These are phyloP conservation scores for Aspergillus ostianus DNA, from an alignment of 495 filamentous ascomycete species.

Conservation along the genomic window DNA sequence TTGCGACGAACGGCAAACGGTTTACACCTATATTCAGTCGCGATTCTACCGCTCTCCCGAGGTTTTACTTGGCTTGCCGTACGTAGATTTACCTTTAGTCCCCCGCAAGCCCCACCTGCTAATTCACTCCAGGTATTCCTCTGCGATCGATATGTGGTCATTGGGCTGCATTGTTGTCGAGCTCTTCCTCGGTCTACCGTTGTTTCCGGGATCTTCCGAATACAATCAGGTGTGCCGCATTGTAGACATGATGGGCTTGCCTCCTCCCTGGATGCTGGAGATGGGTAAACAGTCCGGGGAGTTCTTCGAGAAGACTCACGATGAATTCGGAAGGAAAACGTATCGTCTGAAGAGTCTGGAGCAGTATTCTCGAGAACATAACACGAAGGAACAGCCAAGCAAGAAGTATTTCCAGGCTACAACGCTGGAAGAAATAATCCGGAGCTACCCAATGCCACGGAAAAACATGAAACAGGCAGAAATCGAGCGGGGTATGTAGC, in stretches of 20 bases:
- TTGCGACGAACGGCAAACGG: conserved; percentile 96
- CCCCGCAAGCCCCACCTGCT: conserved; percentile 11
- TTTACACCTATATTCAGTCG: conserved; percentile 99
- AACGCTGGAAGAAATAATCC: conserved; percentile 93
- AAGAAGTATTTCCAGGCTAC: conserved; percentile 98
- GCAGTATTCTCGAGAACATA: conserved; percentile 91
- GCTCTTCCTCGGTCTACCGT: conserved; percentile 88
- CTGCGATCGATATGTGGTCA: conserved; percentile 99
- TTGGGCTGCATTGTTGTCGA: conserved; percentile 98
- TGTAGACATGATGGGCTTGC: conserved; percentile 96
- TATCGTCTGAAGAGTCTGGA: conserved; percentile 97
- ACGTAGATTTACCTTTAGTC: conserved; percentile 27
- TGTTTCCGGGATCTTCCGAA: conserved; percentile 98
- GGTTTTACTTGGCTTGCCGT: conserved; percentile 87
- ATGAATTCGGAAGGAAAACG: conserved; percentile 83
- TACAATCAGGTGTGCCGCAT: conserved; percentile 98
- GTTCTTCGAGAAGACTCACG: conserved; percentile 94
- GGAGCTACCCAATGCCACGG: conserved; percentile 93
- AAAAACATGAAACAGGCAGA: conserved; percentile 99
- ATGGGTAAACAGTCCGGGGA: conserved; percentile 98
- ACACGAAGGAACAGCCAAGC: conserved; percentile 96
- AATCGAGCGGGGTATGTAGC: conserved; percentile 81
- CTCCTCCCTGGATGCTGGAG: conserved; percentile 98
- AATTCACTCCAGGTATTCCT: conserved; percentile 68
- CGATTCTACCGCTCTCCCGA: conserved; percentile 98